Conservation (phyloP, 1,284 basidiomycete genomes). For the Caloboletus firmus region DNA sequence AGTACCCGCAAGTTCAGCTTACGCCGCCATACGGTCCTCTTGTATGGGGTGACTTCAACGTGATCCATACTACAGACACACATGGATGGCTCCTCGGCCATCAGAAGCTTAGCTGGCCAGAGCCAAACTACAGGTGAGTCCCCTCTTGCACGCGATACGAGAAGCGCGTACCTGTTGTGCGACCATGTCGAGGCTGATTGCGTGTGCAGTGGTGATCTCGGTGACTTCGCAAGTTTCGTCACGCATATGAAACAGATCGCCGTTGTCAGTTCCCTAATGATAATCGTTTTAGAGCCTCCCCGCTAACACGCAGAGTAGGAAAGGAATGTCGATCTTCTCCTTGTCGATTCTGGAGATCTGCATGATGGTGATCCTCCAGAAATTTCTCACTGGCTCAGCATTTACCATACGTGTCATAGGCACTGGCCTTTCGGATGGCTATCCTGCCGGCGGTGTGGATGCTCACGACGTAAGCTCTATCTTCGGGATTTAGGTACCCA, state of each 20-base stretch:
- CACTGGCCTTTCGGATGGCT: constrained; percentile 75
- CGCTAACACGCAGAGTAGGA: constrained; percentile 38
- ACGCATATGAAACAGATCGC: constrained; percentile 78
- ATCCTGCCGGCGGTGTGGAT: constrained; percentile 64
- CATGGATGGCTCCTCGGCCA: constrained; percentile 82
- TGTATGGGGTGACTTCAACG: constrained; percentile 75
- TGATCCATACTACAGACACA: constrained; percentile 76
- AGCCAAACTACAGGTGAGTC: constrained; percentile 68
- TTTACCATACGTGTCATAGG: constrained; percentile 36
- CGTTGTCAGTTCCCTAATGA: constrained; percentile 36
- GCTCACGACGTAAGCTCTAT: constrained; percentile 57
- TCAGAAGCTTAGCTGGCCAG: constrained; percentile 65
- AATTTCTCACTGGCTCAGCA: not conserved
- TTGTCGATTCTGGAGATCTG: constrained; percentile 75
- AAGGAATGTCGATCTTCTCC: constrained; percentile 67
- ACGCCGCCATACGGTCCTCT: constrained; percentile 60
- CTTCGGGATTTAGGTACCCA: not conserved
- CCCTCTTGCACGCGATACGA: not conserved
- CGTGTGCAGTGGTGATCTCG: constrained; percentile 63
- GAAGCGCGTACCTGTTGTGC: not conserved
- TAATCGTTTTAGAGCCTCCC: not conserved
- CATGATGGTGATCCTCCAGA: constrained; percentile 60
- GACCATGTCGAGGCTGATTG: constrained; percentile 4
- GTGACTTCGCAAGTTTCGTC: constrained; percentile 81
- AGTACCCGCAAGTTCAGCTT: constrained; percentile 45